Conservation (phyloP, 2,329 filamentous ascomycete genomes). For the Hypoxylon sp. region DNA sequence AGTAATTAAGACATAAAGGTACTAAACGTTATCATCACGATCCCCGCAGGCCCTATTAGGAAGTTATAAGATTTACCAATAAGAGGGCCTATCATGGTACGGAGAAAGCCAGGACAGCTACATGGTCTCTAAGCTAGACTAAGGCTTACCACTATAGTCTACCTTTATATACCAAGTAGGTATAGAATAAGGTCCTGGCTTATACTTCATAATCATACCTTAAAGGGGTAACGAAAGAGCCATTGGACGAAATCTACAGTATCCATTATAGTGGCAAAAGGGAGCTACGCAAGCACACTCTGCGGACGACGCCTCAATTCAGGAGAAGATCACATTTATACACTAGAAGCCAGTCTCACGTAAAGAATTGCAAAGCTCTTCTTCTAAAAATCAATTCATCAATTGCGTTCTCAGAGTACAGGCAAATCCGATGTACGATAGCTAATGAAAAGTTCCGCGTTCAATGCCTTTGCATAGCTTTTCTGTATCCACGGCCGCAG, state of each 20-base stretch:
- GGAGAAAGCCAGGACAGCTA: not conserved
- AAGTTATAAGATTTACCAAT: not conserved
- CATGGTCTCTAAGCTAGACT: not conserved
- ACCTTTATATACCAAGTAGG: not conserved
- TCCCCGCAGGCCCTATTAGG: not conserved
- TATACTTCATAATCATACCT: not conserved
- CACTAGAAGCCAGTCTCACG: constrained; percentile 9
- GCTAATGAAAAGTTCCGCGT: constrained; percentile 50
- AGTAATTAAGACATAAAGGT: not conserved
- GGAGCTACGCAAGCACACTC: not conserved
- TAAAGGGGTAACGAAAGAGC: not conserved
- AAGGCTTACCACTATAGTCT: not conserved
- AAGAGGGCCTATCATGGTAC: not conserved
- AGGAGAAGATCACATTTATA: not conserved
- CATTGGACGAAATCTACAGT: not conserved
- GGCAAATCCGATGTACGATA: constrained; percentile 50
- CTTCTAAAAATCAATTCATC: constrained; percentile 47
- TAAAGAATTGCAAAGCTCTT: constrained; percentile 38
- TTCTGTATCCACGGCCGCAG: constrained; percentile 54
- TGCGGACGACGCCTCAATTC: not conserved
- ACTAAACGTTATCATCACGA: not conserved
- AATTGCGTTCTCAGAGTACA: constrained; percentile 53
- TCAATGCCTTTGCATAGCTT: constrained; percentile 52
- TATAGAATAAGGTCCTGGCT: not conserved
- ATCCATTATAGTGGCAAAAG: not conserved